Evolutionary conservation across 768 basidiomycete species (phyloP), one percentile per base, ranked within the genome.

Genomic region (Hericium erinaceus): DNA sequence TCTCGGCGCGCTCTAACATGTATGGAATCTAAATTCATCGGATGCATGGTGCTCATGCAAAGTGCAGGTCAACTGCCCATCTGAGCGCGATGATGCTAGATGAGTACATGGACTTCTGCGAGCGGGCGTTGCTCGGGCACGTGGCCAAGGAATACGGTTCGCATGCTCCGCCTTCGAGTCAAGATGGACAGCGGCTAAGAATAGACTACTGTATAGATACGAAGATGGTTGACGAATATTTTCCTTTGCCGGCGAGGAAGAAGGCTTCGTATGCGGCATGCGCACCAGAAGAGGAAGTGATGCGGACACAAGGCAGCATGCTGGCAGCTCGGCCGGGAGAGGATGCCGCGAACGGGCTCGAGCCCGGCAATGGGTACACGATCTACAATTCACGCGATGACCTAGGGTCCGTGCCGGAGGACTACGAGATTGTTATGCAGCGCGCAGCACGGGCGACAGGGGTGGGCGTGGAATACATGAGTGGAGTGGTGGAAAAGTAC

Each of bases 381-480:
- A 79, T 92, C 51, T 91, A 83, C 72, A 75, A 82, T 38, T 72
- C 77, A n/a, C 74, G 74, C n/a, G 93, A 93, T 62, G 72, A 80
- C 53, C 70, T 81, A 26, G 91, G 91, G 38, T 70, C 71, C 5
- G 58, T 88, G 28, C 75, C 81, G 2, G 71, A 65, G 4, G 80
- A 81, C 50, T 80, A 80, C 60, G 74, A 72, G 37, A 54, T 67
- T 41, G 75, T 93, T 9, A 57, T 91, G 0, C 66, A 67, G 20
- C 75, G 77, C 18, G 85, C 75, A 0, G 80, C 79, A 6, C 56
- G 66, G 44, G 82, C 84, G 74, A 69, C 77, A 1, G 86, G 89
- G 1, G 78, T 86, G 5, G 69, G 70, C 1, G 70, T 68, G 20
- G 78, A 80, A 54, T 77, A 80, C 59, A 46, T 95, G 48, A 69